phyloP scores from a whole-genome alignment of 495 filamentous ascomycete species.

The Bacidia gigantensis region DNA sequence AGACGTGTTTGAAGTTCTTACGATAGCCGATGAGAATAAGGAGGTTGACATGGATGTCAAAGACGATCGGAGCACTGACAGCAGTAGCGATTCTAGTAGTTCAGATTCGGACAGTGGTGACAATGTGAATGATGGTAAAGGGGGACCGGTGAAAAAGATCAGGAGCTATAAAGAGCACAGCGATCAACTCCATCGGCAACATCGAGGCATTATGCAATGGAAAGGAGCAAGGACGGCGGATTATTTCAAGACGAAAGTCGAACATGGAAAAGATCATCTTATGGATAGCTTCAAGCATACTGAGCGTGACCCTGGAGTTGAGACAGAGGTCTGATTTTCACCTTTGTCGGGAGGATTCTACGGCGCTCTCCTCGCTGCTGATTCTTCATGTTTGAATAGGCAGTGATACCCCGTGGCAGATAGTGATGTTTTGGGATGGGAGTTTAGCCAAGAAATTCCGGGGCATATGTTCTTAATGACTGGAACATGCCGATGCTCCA shows the following conservation, averaged over 20 bases:
- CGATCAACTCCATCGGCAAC: slow-evolving; percentile 28
- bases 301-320: slow-evolving; percentile 26
- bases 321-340: slow-evolving; percentile 28
- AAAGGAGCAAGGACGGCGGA: slow-evolving; percentile 29
- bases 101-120: neutral
- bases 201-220: slow-evolving; percentile 36
- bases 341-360: neutral
- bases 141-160: slow-evolving; percentile 23
- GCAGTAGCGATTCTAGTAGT: slow-evolving; percentile 12
- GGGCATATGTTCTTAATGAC: too few species aligned
- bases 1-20: slow-evolving; percentile 49
- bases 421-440: too few species aligned
- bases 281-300: slow-evolving; percentile 25
- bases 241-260: slow-evolving; percentile 26
- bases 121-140: slow-evolving; percentile 7
- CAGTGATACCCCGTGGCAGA: neutral
- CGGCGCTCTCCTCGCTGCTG: neutral
- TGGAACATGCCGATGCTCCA: too few species aligned
- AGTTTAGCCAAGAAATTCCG: too few species aligned
- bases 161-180: slow-evolving; percentile 29
- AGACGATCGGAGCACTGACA: slow-evolving; percentile 8
- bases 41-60: slow-evolving; percentile 13
- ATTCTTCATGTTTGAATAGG: neutral
- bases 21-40: slow-evolving; percentile 38
- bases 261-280: slow-evolving; percentile 23